These are phyloP conservation scores for Aspergillus transmontanensis DNA, from an alignment of 2,329 filamentous ascomycete species.

Conservation along the genomic window DNA sequence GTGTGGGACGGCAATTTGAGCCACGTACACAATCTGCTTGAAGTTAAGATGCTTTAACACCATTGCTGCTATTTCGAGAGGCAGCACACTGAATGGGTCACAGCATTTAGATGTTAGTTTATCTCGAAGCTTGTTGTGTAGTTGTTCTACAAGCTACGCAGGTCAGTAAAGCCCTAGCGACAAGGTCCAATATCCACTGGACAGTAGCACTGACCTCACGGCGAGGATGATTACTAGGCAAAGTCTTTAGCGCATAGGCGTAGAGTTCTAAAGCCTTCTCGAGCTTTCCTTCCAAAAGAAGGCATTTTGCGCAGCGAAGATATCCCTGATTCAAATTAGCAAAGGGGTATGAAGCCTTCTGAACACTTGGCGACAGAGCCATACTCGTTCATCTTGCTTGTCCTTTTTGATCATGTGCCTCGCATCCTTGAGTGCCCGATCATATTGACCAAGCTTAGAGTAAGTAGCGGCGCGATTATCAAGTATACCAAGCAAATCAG, in stretches of 20 bases:
- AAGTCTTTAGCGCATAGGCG: slow-evolving; percentile 57
- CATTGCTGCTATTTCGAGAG: slow-evolving; percentile 56
- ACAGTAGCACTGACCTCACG: slow-evolving; percentile 29
- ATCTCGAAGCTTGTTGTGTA: slow-evolving; percentile 50
- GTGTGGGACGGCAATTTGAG: neutral
- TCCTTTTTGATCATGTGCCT: slow-evolving; percentile 57
- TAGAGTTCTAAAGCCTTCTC: slow-evolving; percentile 60
- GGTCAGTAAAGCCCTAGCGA: slow-evolving; percentile 6
- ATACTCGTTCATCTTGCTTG: slow-evolving; percentile 55
- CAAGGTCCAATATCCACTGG: neutral
- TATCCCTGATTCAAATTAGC: slow-evolving; percentile 49
- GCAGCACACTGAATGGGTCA: slow-evolving; percentile 57
- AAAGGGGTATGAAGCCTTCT: neutral
- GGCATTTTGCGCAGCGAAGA: slow-evolving; percentile 55
- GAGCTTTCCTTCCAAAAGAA: slow-evolving; percentile 50
- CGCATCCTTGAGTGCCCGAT: slow-evolving; percentile 58
- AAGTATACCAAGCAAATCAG: slow-evolving; percentile 45
- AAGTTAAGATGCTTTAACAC: slow-evolving; percentile 58
- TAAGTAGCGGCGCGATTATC: slow-evolving; percentile 60
- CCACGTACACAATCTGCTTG: slow-evolving; percentile 49
- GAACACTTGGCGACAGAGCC: neutral
- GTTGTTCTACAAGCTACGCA: slow-evolving; percentile 44
- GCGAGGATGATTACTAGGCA: slow-evolving; percentile 44
- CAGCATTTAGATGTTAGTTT: slow-evolving; percentile 30
- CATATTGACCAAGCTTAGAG: slow-evolving; percentile 54